These are phyloP conservation scores for Eucalyptus pumila DNA, from an alignment of 345 rosid genomes.

Conservation along the genomic window DNA sequence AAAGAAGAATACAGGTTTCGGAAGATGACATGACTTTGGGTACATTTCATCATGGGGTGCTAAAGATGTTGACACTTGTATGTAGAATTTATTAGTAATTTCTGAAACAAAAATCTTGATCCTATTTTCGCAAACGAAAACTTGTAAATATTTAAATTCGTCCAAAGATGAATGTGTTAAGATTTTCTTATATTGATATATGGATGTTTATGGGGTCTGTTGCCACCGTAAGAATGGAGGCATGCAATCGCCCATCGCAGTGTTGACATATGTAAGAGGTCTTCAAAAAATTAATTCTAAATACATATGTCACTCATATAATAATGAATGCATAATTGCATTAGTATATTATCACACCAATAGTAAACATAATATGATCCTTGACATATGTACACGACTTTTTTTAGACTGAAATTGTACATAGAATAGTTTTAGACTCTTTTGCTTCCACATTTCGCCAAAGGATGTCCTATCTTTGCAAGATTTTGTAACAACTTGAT, in stretches of 20 bases:
- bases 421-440: neutral
- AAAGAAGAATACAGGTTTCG: neutral
- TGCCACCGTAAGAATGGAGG: neutral
- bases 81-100: neutral
- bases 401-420: neutral
- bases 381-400: neutral
- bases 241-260: fast-evolving
- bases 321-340: no score
- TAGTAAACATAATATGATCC: neutral
- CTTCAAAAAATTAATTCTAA: neutral
- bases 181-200: neutral
- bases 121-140: neutral
- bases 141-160: neutral
- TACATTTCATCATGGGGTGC: neutral
- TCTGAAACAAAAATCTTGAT: neutral
- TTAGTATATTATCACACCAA: neutral
- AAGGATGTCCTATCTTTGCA: neutral
- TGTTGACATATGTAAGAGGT: neutral
- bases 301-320: neutral
- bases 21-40: neutral
- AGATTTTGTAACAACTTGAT: neutral
- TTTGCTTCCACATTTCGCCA: no score
- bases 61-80: neutral
- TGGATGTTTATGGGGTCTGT: neutral
- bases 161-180: neutral